Conservation (phyloP, 345 rosid genomes). For the Hibiscus tridactylites region DNA sequence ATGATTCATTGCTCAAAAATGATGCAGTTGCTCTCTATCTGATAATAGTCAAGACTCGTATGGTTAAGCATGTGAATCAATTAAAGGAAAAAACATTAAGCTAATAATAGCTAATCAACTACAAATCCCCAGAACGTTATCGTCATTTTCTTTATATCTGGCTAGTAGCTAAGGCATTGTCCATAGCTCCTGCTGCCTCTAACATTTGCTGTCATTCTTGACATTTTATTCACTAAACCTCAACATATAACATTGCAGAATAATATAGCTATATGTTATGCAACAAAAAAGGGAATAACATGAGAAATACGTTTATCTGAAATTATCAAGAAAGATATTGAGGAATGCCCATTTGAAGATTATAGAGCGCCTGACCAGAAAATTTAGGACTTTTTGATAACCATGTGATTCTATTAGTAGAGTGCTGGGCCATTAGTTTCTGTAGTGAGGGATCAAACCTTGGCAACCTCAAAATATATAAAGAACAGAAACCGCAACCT, state of each 20-base stretch:
- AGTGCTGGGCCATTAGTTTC: not conserved
- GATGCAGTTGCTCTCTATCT: too few relatives aligned
- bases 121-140: not conserved
- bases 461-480: not conserved
- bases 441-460: not conserved
- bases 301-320: not conserved
- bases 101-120: not conserved
- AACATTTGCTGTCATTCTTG: not conserved
- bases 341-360: not conserved
- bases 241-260: not conserved
- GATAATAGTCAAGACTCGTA: too few relatives aligned
- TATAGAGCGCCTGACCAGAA: not conserved
- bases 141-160: not conserved
- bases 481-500: not conserved
- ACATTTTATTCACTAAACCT: not conserved
- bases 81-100: slow-evolving; percentile 56
- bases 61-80: slow-evolving; percentile 64
- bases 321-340: not conserved
- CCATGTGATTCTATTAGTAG: not conserved
- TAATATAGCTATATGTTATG: not conserved
- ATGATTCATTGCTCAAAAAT: too few relatives aligned
- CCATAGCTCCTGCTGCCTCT: not conserved
- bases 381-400: not conserved
- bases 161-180: slow-evolving; percentile 1
- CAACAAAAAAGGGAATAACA: slow-evolving; percentile 14